Conservation (phyloP, 768 basidiomycete genomes). For the Rhodotorula babjevae region DNA sequence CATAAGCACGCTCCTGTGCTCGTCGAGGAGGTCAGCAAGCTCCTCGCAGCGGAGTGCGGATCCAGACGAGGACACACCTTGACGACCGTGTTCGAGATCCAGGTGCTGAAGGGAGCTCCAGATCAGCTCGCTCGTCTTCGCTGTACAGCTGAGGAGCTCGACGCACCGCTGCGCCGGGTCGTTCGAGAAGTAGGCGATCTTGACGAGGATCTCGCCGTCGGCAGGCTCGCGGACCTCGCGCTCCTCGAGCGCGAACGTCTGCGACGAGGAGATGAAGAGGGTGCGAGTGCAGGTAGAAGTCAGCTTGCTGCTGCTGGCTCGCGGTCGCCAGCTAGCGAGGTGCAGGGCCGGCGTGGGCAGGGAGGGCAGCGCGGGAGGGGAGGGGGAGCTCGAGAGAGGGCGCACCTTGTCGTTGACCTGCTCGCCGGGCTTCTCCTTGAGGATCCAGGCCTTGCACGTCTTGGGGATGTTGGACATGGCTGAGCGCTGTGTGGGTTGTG, state of each 20-base stretch:
- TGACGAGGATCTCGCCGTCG: constrained; percentile 42
- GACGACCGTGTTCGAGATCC: constrained; percentile 33
- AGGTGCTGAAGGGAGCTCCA: too few species aligned
- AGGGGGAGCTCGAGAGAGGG: not conserved
- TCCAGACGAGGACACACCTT: too few species aligned
- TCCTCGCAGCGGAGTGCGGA: too few species aligned
- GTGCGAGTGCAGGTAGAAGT: too few species aligned
- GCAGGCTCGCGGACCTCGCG: not conserved
- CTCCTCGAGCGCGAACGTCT: constrained; percentile 21
- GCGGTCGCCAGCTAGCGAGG: too few species aligned
- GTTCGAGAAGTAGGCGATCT: constrained; percentile 41
- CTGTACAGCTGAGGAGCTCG: too few species aligned
- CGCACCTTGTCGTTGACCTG: constrained; percentile 23
- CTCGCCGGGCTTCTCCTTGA: constrained; percentile 39
- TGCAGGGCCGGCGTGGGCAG: too few species aligned
- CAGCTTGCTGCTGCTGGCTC: too few species aligned
- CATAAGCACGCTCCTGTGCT: constrained; percentile 22
- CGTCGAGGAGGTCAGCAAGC: too few species aligned
- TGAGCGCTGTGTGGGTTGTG: not conserved
- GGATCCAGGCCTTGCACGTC: constrained; percentile 36
- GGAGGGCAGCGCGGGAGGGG: not conserved
- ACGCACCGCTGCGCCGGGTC: constrained; percentile 44
- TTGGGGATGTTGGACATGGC: constrained; percentile 21
- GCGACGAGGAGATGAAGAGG: too few species aligned
- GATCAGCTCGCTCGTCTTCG: too few species aligned